These are phyloP conservation scores for Mycena metata DNA, from an alignment of 768 basidiomycete genomes.

Conservation along the genomic window DNA sequence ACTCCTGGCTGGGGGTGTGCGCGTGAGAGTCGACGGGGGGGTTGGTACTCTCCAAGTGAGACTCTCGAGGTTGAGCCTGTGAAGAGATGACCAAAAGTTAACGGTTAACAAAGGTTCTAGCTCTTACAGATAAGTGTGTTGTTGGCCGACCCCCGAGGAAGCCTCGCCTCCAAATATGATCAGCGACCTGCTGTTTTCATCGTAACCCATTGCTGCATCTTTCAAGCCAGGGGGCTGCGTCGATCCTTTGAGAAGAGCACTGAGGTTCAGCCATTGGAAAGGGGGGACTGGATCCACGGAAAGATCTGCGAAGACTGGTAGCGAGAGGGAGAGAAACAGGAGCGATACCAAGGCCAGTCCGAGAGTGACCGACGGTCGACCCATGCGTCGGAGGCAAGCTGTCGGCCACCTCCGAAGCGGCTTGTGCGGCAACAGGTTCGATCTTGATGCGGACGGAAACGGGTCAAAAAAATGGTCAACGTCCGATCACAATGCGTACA, in stretches of 20 bases:
- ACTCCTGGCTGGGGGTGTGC: conserved; percentile 72
- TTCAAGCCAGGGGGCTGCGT: conserved; percentile 72
- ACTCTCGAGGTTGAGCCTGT: conserved; percentile 72
- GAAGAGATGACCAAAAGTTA: conserved; percentile 24
- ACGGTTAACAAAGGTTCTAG: conserved; percentile 15
- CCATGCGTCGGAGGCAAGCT: conserved; percentile 1
- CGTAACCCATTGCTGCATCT: conserved; percentile 79
- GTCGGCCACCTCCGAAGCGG: neutral
- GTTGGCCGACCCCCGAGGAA: conserved; percentile 70
- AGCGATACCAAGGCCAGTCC: too few relatives aligned
- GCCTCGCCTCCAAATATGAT: conserved; percentile 86
- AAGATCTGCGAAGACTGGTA: conserved; percentile 54
- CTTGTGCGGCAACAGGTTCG: too few relatives aligned
- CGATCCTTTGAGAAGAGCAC: conserved; percentile 66
- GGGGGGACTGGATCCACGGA: conserved; percentile 71
- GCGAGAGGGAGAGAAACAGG: conserved; percentile 38
- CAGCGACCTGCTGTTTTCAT: conserved; percentile 66
- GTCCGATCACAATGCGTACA: too few relatives aligned
- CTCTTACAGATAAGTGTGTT: conserved; percentile 76
- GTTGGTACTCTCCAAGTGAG: conserved; percentile 72
- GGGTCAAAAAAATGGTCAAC: too few relatives aligned
- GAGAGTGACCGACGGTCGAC: conserved; percentile 1
- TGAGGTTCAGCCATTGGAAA: conserved; percentile 83
- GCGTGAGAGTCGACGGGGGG: conserved; percentile 62
- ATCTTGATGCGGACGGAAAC: too few relatives aligned